Percentiles rank a stretch among this genome's conserved stretches.
These are phyloP conservation scores for Coelastrella sp. DNA, from an alignment of 139 green algal species.

Conservation along the genomic window DNA sequence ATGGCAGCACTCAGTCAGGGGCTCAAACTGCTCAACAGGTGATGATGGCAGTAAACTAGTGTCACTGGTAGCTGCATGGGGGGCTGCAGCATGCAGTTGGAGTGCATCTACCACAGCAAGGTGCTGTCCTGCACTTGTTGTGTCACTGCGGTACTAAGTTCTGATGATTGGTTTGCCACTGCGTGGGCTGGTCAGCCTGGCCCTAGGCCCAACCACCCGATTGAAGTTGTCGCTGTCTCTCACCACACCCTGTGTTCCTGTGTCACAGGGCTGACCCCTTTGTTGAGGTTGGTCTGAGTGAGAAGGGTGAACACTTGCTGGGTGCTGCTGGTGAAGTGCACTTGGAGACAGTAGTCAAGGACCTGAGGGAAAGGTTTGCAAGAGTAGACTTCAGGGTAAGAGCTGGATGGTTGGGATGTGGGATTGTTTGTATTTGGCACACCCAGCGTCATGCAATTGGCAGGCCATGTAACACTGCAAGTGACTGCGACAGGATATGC, in stretches of 20 bases:
- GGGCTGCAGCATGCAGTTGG: neutral
- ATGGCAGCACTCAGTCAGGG: conserved; percentile 86
- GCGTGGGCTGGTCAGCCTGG: too few relatives aligned
- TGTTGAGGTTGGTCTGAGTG: conserved; percentile 58
- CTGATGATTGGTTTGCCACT: too few relatives aligned
- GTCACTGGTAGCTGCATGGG: neutral
- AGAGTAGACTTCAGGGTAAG: conserved; percentile 82
- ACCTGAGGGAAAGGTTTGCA: conserved; percentile 95
- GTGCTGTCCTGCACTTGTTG: too few relatives aligned
- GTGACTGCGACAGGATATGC: too few relatives aligned
- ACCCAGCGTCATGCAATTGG: conserved; percentile 64
- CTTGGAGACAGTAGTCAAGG: conserved; percentile 96
- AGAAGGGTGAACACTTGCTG: conserved; percentile 92
- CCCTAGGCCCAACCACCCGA: too few relatives aligned
- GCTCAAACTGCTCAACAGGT: conserved; percentile 94
- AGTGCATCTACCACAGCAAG: too few relatives aligned
- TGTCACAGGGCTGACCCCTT: conserved; percentile 45
- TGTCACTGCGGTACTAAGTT: too few relatives aligned
- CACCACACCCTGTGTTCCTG: too few relatives aligned
- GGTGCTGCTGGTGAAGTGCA: conserved; percentile 97
- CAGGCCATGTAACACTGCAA: too few relatives aligned
- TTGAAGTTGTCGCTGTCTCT: too few relatives aligned
- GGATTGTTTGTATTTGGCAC: too few relatives aligned
- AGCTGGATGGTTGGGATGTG: conserved; percentile 26
- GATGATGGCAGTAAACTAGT: neutral